These are phyloP conservation scores for Spinellus fusiger DNA, from an alignment of 192 early-diverging fungal genomes.

Conservation along the genomic window DNA sequence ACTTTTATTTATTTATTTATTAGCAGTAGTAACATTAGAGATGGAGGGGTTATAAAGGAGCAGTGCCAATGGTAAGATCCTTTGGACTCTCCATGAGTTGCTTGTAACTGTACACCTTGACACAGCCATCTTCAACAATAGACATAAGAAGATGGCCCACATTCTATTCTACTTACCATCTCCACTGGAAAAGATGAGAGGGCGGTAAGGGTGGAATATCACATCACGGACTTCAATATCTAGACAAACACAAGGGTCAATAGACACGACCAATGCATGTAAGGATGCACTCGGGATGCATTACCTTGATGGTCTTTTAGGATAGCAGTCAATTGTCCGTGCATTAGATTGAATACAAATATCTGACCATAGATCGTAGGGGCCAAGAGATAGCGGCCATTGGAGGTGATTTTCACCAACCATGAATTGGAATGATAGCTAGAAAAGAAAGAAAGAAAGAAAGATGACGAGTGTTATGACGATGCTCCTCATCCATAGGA, in stretches of 20 bases:
- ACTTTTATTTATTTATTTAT: too few species aligned
- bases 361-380: slow-evolving; percentile 87
- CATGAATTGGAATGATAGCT: slow-evolving; percentile 90
- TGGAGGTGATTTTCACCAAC: slow-evolving; percentile 83
- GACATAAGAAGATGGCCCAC: neutral
- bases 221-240: slow-evolving; percentile 90
- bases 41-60: too few species aligned
- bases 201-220: slow-evolving; percentile 81
- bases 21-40: too few species aligned
- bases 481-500: too few species aligned
- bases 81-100: neutral
- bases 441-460: neutral
- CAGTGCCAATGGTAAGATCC: too few species aligned
- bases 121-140: slow-evolving; percentile 48
- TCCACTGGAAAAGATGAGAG: slow-evolving; percentile 75
- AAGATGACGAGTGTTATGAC: neutral
- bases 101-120: slow-evolving; percentile 59
- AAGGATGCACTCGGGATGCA: neutral
- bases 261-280: neutral
- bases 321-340: slow-evolving; percentile 70
- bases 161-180: slow-evolving; percentile 54
- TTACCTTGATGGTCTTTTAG: slow-evolving; percentile 83
- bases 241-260: slow-evolving; percentile 2
- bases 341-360: slow-evolving; percentile 75
- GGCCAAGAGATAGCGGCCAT: slow-evolving; percentile 82